Conservation (phyloP, 495 filamentous ascomycete species). For the Daldinia bambusicola region DNA sequence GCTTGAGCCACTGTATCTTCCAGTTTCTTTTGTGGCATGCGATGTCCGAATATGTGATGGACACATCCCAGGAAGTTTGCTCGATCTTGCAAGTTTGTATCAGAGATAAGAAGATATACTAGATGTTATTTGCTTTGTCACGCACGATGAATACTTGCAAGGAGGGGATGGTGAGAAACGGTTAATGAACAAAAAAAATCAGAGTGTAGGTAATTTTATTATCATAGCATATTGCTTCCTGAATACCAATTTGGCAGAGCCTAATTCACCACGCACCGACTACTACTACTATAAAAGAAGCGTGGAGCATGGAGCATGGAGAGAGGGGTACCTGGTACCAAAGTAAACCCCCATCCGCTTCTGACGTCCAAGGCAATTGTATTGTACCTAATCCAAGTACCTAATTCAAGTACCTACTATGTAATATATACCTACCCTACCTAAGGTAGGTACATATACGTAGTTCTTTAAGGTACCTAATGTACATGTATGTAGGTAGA, state of each 20-base stretch:
- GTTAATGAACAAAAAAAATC: slow-evolving; percentile 6
- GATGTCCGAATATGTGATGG: slow-evolving; percentile 15
- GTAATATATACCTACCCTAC: no score
- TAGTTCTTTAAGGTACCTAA: background rate
- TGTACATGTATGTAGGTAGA: no score
- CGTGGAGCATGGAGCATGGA: background rate
- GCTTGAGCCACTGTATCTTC: slow-evolving; percentile 4
- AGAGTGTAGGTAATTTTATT: slow-evolving; percentile 23
- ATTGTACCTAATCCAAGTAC: no score
- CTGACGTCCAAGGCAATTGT: no score
- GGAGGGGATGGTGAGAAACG: slow-evolving; percentile 6
- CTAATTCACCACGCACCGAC: background rate
- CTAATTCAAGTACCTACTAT: background rate
- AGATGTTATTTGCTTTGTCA: slow-evolving; percentile 26
- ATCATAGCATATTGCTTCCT: slow-evolving; percentile 23
- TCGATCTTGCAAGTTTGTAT: slow-evolving; percentile 30
- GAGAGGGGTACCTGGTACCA: background rate
- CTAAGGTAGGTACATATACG: no score
- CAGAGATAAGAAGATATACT: background rate
- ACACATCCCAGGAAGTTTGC: slow-evolving; percentile 20
- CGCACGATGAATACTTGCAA: slow-evolving; percentile 15
- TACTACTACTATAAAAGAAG: no score
- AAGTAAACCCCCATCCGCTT: no score
- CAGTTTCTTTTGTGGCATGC: slow-evolving; percentile 15
- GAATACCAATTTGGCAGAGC: slow-evolving; percentile 2